Evolutionary conservation across 164 flowering plant genomes (phyloP).

Genomic region (Nymphaea colorata): DNA sequence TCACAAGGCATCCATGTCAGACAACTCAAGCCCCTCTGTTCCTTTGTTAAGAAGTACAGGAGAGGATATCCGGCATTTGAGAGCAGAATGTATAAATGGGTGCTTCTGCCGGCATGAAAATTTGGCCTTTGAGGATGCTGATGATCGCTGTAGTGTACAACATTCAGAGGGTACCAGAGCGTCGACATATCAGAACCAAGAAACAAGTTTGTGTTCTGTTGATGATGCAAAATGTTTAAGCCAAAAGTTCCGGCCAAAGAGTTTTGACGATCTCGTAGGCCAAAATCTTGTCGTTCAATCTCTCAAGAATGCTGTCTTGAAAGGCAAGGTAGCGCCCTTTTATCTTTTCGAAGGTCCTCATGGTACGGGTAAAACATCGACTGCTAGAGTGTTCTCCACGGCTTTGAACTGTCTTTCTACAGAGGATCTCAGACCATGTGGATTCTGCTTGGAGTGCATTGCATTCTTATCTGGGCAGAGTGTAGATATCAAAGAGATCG

Average conservation of each 20-base stretch:
- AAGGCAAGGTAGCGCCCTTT: slow-evolving; percentile 36
- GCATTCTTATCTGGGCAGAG: slow-evolving; percentile 55
- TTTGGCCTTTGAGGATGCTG: neutral
- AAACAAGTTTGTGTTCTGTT: neutral
- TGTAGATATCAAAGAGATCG: slow-evolving; percentile 58
- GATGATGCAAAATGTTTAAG: slow-evolving; percentile 14
- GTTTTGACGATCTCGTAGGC: slow-evolving; percentile 74
- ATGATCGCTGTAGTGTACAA: neutral
- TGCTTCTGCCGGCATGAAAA: neutral
- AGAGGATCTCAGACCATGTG: slow-evolving; percentile 61
- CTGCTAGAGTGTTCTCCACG: slow-evolving; percentile 77
- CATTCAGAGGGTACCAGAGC: neutral
- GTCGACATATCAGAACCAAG: neutral
- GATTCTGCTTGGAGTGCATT: slow-evolving; percentile 58
- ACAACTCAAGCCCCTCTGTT: neutral
- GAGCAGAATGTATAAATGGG: neutral
- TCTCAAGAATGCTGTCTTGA: slow-evolving; percentile 46
- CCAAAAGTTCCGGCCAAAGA: slow-evolving; percentile 70
- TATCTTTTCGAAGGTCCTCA: slow-evolving; percentile 91
- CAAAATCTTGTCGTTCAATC: slow-evolving; percentile 55
- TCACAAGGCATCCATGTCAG: neutral
- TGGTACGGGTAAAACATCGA: slow-evolving; percentile 90
- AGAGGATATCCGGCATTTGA: too few relatives aligned
- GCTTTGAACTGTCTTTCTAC: slow-evolving; percentile 73
- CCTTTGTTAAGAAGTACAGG: neutral